Evolutionary conservation across 2,329 filamentous ascomycete species (phyloP).

Genomic region (Scytalidium lignicola): DNA sequence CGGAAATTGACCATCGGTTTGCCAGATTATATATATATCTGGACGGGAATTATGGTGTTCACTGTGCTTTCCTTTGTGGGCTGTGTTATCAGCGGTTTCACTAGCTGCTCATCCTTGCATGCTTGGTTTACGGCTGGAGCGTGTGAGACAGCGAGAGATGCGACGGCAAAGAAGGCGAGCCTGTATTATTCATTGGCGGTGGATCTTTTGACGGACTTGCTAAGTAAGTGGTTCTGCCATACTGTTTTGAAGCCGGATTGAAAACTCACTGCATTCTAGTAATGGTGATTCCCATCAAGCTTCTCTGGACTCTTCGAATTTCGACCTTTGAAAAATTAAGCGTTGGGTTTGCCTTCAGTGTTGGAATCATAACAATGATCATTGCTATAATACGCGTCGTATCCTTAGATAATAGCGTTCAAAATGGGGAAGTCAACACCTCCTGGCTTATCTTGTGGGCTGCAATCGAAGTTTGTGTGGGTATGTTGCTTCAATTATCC

Average conservation of each 20-base stretch:
- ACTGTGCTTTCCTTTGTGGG: slow-evolving; percentile 29
- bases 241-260: neutral
- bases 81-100: slow-evolving; percentile 30
- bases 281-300: slow-evolving; percentile 12
- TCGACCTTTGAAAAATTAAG: slow-evolving; percentile 9
- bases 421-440: slow-evolving; percentile 9
- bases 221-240: slow-evolving; percentile 8
- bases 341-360: slow-evolving; percentile 11
- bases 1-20: neutral
- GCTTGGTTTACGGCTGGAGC: slow-evolving; percentile 28
- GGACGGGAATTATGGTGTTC: slow-evolving; percentile 2
- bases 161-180: slow-evolving; percentile 11
- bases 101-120: slow-evolving; percentile 29
- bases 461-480: slow-evolving; percentile 10
- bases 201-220: slow-evolving; percentile 12
- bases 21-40: slow-evolving; percentile 1
- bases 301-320: slow-evolving; percentile 11
- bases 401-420: slow-evolving; percentile 8
- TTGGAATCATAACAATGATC: slow-evolving; percentile 16
- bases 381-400: slow-evolving; percentile 13
- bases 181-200: slow-evolving; percentile 13
- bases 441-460: slow-evolving; percentile 14
- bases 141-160: slow-evolving; percentile 8
- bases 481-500: slow-evolving; percentile 1
- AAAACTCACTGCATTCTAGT: slow-evolving; percentile 3